Base-by-base conservation (phyloP, 441 rosid species). In the Codiaeum variegatum region DNA sequence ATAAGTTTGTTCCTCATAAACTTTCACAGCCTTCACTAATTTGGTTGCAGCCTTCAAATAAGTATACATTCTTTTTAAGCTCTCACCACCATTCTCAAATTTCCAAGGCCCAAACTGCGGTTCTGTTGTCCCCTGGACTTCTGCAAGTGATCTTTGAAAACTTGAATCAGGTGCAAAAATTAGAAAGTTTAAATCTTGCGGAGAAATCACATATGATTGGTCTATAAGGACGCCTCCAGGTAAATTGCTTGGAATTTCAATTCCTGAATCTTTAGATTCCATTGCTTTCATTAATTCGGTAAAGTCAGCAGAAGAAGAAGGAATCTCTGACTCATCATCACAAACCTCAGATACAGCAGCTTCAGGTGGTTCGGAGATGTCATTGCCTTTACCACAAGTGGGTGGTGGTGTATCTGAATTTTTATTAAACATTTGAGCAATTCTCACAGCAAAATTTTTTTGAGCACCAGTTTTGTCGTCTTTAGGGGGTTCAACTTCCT, bases 211-310 rank as follows among this genome's bases (percentile, higher is more conserved):
- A 79, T 86, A 92, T 42, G 82, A 77, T 73, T 92, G 94, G 31
- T 95, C 98, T 10, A 92, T 71, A 73, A 95, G 86, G 46, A 92
- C 82, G 67, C 97, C 99, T 46, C 99, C 99, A 0, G 98, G 79
- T 77, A 95, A 80, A 83, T 84, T 85, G 73, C 84, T 65, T 15
- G 97, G 99, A 73, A 69, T 55, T 80, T 90, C 99, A 73, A 66
- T 77, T 62, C 78, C 94, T 68, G 76, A 85, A 80, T 88, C 96
- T 70, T 78, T 87, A 9, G 92, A 81, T 83, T 87, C 89, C 90
- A 90, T 73, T 5, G 67, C 76, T 81, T 84, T 90, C 81, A 92
- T 80, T 11, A 81, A 66, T 76, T 92, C 93, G 75, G 83, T 88
- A 72, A 92, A 94, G 54, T 87, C 81, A 77, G 40, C 79, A 58